Conservation (phyloP, 2,329 filamentous ascomycete species). For the Botrytis paeoniae region DNA sequence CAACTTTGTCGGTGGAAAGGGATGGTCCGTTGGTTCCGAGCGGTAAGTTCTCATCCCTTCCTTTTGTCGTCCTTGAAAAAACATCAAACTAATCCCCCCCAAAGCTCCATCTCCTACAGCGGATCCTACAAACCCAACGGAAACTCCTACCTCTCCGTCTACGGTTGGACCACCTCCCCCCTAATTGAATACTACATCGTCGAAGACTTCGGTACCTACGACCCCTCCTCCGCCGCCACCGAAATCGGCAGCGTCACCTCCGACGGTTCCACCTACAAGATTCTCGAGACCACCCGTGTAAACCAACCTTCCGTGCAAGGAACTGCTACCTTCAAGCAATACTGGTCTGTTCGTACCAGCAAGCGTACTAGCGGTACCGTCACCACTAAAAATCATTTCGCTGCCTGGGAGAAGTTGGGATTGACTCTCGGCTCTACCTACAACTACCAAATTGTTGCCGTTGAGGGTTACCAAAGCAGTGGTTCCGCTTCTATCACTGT, state of each 20-base stretch:
- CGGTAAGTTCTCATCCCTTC: conserved; percentile 21
- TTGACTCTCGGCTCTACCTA: conserved; percentile 42
- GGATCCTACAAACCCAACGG: conserved; percentile 42
- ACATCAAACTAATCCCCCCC: background rate
- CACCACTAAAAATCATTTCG: conserved; percentile 50
- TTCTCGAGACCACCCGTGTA: conserved; percentile 40
- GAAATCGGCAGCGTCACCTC: conserved; percentile 49
- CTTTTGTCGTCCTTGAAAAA: background rate
- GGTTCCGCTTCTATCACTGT: conserved; percentile 23
- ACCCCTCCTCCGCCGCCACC: conserved; percentile 47
- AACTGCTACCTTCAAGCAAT: conserved; percentile 51
- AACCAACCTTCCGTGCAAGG: conserved; percentile 47
- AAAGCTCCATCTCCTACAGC: conserved; percentile 42
- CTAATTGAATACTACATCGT: conserved; percentile 50
- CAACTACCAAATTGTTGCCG: conserved; percentile 50
- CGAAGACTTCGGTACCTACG: conserved; percentile 51
- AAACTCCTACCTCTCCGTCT: conserved; percentile 53
- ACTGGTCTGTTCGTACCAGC: conserved; percentile 49
- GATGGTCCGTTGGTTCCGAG: conserved; percentile 44
- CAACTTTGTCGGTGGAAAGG: conserved; percentile 50
- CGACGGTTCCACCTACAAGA: conserved; percentile 53
- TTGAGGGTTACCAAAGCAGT: conserved; percentile 22
- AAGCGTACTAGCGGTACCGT: conserved; percentile 52
- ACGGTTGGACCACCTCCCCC: conserved; percentile 48
- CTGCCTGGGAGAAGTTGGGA: conserved; percentile 49